Evolutionary conservation across 2,329 filamentous ascomycete genomes (phyloP), one percentile per base, ranked within the genome.

Genomic region (Periconia digitata): DNA sequence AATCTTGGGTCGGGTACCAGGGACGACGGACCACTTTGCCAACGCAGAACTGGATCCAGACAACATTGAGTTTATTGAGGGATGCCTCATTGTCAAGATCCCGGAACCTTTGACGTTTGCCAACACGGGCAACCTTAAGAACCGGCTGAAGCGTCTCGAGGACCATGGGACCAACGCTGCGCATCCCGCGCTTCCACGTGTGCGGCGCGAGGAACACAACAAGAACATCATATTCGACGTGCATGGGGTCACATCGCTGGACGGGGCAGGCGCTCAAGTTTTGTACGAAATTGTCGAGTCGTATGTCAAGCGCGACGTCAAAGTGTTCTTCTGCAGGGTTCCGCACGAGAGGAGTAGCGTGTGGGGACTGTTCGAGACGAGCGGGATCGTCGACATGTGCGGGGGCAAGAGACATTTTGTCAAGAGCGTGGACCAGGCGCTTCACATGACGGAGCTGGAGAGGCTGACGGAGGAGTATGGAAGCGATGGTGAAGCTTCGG

Each of bases 61-160:
- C 38, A 79, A 81, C 22, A 79, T 97, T 3, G 92, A 97, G 68
- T 92, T 95, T 62, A 82, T 96, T 44, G 92, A 96, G 56, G 90
- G 92, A 15, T 95, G 89, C 51, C 77, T 99, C 8, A 96, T 99
- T 51, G 90, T 97, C 62, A 97, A 97, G 77, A 97, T 99, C 46
- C 92, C 94, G 0, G 94, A 99, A 67, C 94, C 94, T 0, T 77
- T 99, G 43, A 97, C 92, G 0, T 99, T 99, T 69, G 92, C 92
- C 64, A 99, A 99, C 69, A 97, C 94, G 0, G 94, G 92, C 40
- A 89, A 94, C 59, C 77, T 99, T 38, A 95, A 95, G 71, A 87
- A 86, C 44, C 82, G 94, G 3, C 79, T 99, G 10, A 81, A 88
- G 6, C 79, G 94, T 6, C 79, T 99, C 1, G 94, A 97, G 71